Evolutionary conservation across 75 land plant species (phyloP), one percentile per base, ranked within the genome.

Genomic region (Cunninghamia lanceolata): DNA sequence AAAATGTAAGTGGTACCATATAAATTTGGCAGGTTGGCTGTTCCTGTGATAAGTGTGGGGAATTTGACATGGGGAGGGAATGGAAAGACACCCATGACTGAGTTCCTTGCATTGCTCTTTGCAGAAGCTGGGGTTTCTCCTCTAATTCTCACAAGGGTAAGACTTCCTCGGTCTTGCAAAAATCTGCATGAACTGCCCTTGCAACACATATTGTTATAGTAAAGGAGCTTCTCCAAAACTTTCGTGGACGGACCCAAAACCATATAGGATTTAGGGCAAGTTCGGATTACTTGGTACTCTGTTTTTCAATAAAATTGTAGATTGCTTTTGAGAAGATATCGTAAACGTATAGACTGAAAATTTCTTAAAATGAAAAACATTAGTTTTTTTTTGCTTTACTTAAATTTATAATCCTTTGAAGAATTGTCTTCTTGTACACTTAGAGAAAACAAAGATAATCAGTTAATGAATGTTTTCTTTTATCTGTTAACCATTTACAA

Each of bases 21-120:
- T 56, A 34, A 85, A 47, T 35, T 21, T 16, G 82, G 77, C 80
- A 98, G 99, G 88, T 87, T 98, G 93, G 93, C 99, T 0, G 92
- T 98, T 40, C 97, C 99, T 21, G 99, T 98, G 78, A 90, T 98
- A 3, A 98, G 99, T 74, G 97, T 98, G 0, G 99, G 99, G 83
- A 98, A 98, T 90, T 77, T 98, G 87, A 95, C 99, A n/a, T 98
- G 99, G 99, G 99, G 99, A 78, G 99, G 99, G 19, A 98, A 92
- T 86, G 99, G 99, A 82, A 98, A 98, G 89, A 98, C 99, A 13
- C 99, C 99, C 3, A 96, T 98, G 99, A 96, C 92, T 16, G 99
- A 98, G 87, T 92, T 86, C 87, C 85, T 96, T 54, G 92, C 99
- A 0, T 83, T 73, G 43, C 86, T 47, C 38, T 90, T 96, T 54